These are phyloP conservation scores for Selaginella tamariscina DNA, from an alignment of 75 land plant species.

Conservation along the genomic window DNA sequence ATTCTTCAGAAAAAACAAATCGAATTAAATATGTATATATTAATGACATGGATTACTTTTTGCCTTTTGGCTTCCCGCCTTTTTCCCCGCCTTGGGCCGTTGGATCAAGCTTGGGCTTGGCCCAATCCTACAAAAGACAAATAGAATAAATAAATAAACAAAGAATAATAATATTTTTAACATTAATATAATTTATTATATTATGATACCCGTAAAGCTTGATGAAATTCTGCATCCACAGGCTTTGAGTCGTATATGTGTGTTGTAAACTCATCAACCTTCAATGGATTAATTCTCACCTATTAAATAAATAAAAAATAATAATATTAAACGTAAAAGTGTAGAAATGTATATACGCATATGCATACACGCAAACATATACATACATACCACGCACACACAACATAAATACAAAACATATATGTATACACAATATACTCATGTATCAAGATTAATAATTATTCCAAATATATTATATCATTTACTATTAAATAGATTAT, in stretches of 20 bases:
- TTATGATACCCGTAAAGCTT: conserved; percentile 13
- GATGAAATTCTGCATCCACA: conserved; percentile 15
- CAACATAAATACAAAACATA: no score
- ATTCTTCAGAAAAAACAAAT: no score
- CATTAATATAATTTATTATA: neutral
- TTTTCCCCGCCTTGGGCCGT: conserved; percentile 17
- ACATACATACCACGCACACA: no score
- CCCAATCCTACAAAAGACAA: neutral
- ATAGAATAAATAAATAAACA: neutral
- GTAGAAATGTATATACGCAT: no score
- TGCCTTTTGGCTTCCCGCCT: neutral
- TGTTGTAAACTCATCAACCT: conserved; percentile 17
- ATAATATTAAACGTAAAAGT: no score
- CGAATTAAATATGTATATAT: no score
- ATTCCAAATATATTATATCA: no score
- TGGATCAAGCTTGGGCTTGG: conserved; percentile 4
- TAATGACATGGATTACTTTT: conserved; percentile 10
- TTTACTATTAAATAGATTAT: no score
- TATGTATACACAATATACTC: no score
- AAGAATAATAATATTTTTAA: neutral
- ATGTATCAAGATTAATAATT: no score
- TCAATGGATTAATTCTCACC: conserved; percentile 13
- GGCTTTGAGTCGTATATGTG: conserved; percentile 17
- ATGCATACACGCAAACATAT: no score
- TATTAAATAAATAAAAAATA: conserved; percentile 12